Evolutionary conservation across 2,329 filamentous ascomycete genomes (phyloP), one percentile per base, ranked within the genome.

Genomic region (Colletotrichum chlorophyti): DNA sequence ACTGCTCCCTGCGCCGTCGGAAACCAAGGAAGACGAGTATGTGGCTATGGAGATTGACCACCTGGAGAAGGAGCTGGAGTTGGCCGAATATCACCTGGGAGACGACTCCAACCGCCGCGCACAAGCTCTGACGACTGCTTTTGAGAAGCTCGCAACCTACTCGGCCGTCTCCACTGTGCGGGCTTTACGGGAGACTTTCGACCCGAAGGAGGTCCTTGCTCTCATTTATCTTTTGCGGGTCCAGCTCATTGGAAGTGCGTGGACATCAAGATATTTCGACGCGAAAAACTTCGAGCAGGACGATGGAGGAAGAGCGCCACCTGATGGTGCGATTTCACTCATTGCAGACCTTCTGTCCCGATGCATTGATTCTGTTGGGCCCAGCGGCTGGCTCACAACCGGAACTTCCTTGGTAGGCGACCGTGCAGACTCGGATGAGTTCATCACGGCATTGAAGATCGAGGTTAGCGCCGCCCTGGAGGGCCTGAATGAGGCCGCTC

Each of bases 281-380:
- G 72, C 76, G 10, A 80, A 82, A 14, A 72, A 77, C 48, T 75
- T 79, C 26, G 79, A 83, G 43, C 70, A 76, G 10, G 60, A 65
- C n/a, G 59, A 51, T 12, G 76, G 79, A 4, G 37, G 57, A 11
- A 54, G 34, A 14, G 76, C 79, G 4, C 83, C 86, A 0, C 84
- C 88, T 17, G 87, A 92, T 65, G 84, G 85, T 46, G 85, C 87
- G 48, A 88, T 93, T 63, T 80, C 84, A 14, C 83, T 91, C 35
- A 88, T 94, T 61, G 85, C 89, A 14, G 86, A 88, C 63, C 78
- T 94, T 4, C 80, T 93, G 26, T 86, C 86, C 62, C 86, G 87
- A 66, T 91, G 90, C 60, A 80, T 94, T 38, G 91, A 94, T 71
- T 87, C 91, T 0, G 83, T 94, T 14, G 90, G 90, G 2, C 82